Base-by-base conservation (phyloP, 2,329 filamentous ascomycete species). In the Claviceps spartinae region DNA sequence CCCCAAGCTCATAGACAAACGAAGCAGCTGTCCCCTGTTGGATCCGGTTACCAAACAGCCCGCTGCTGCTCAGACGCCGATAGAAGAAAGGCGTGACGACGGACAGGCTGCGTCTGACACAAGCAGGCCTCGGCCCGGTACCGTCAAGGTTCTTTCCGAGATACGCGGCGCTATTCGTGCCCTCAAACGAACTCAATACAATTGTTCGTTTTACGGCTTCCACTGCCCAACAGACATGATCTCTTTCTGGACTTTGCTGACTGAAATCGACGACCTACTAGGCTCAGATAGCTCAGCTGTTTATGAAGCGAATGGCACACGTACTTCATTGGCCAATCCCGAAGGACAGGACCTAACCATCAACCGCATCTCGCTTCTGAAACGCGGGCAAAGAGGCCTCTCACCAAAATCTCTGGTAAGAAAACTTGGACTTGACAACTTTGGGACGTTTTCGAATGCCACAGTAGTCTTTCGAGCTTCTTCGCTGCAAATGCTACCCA, bases 61-160 rank as follows among this genome's bases (percentile, higher is more conserved):
- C 13, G 14, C 13, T 6, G 6, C 24, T 18, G 22, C 38, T 3
- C 43, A 40, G 36, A 26, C 53, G 34, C 40, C 43, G 8, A 43
- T 48, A 16, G 47, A 48, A 24, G 41, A 45, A 18, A 34, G 30
- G 26, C 49, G 49, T 20, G 45, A 51, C 3, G 47, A 49, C 2
- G 55, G 48, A 7, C 53, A 14, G 20, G 59, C 55, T 4, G 49
- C 48, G 5, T 51, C 54, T 4, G 54, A 56, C 41, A 51, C 44
- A 1, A 34, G 60, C 22, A 67, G 59, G 48, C 52, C 61, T n/a
- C 61, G 59, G 37, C 60, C 58, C 20, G 59, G 58, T 6, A 59
- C 62, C 37, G 62, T 65, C 11, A 63, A 57, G 37, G 64, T 67
- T 4, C 67, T 66, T 64, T 63, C 62, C 6, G 66, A 68, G 38